Evolutionary conservation across 192 early-diverging fungal species (phyloP), one percentile per base, ranked within the genome.

Genomic region (Dissophora globulifera): DNA sequence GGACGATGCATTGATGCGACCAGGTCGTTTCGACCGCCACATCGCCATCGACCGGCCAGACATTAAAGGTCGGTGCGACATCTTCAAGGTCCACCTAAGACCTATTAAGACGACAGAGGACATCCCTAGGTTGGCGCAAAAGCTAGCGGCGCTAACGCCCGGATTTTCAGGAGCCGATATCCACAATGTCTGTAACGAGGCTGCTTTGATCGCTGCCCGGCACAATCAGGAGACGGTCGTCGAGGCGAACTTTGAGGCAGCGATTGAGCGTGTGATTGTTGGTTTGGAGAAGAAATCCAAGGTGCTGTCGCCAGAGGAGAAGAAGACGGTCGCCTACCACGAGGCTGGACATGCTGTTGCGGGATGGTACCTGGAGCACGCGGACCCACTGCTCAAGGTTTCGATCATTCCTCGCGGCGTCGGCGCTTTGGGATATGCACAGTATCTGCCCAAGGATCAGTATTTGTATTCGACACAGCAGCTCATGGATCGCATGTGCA

Each of bases 251-350:
- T 99, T 99, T 86, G 98, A 99, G 82, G 84, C 88, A 48, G 98
- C 98, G 30, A 98, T 99, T 79, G 98, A 99, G 81, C 90, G 98
- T 40, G 98, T 99, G 50, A 94, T 99, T 84, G 98, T 91, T 7
- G 98, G 98, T 20, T 80, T 99, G 19, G 98, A 99, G 81, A 99
- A 98, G 87, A 98, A 98, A 82, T 94, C 94, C 32, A 89, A 93
- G 19, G 93, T 98, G 23, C 81, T 99, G 62, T 92, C 92, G 35
- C 96, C 98, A 2, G 93, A 95, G 53, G 98, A 99, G 82, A 99
- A 99, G 89, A 97, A 93, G 87, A 97, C 95, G 20, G 96, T 99
- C 31, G 98, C 98, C n/a, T 96, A 99, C 82, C 98, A 99, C 82
- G 98, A 99, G 85, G 98, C 98, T 40, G 98, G 98, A 3, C 98